Evolutionary conservation across 108 stramenopile species (phyloP).

Genomic region (Bacterosira constricta): DNA sequence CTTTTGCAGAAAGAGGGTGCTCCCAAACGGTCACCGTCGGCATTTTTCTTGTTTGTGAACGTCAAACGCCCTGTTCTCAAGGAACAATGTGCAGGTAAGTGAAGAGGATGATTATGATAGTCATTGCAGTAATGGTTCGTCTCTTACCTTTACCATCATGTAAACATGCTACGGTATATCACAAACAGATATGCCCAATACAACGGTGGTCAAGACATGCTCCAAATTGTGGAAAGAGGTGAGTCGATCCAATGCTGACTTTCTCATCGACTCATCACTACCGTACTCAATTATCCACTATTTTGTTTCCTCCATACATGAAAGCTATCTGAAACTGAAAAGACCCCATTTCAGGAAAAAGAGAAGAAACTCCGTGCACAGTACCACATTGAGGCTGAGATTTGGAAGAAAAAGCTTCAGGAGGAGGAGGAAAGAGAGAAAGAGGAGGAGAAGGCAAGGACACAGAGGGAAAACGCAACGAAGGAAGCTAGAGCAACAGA

Average conservation of each 20-base stretch:
- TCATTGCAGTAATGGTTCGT: neutral
- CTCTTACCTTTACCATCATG: neutral
- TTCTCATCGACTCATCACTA: neutral
- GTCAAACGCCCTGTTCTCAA: slow-evolving; percentile 42
- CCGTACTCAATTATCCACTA: neutral
- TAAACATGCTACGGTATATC: neutral
- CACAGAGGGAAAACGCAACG: neutral
- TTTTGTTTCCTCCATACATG: neutral
- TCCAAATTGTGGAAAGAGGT: slow-evolving; percentile 19
- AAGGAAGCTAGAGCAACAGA: too few species aligned
- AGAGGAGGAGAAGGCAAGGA: neutral
- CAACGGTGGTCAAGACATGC: slow-evolving; percentile 16
- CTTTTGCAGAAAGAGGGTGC: slow-evolving; percentile 52
- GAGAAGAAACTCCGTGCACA: slow-evolving; percentile 22
- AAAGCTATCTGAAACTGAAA: slow-evolving; percentile 19
- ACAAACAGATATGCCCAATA: slow-evolving; percentile 3
- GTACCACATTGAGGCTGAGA: slow-evolving; percentile 19
- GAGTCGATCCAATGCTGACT: neutral
- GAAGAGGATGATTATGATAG: neutral
- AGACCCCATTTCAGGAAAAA: slow-evolving; percentile 25
- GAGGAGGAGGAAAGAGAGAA: slow-evolving; percentile 10
- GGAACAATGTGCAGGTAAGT: slow-evolving; percentile 19
- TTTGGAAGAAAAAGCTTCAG: slow-evolving; percentile 13
- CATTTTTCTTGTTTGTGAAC: slow-evolving; percentile 57
- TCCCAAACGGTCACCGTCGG: slow-evolving; percentile 60